Base-by-base conservation (phyloP, 163 green algal genomes). In the Scenedesmus sp. region DNA sequence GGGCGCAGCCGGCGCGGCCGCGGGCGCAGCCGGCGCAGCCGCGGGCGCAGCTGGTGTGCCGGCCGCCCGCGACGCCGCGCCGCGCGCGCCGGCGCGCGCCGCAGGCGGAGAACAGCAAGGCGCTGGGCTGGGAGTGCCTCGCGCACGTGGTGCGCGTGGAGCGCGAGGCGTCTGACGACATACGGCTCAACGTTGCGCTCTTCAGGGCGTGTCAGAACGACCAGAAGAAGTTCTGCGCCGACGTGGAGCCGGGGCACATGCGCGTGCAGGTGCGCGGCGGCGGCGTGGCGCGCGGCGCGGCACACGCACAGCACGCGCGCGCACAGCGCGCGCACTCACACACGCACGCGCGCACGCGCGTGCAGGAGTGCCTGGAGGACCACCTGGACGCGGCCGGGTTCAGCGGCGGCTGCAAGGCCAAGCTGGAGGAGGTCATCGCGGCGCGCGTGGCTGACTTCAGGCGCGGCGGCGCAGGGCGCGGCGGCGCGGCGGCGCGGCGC, bases 341-440 rank as follows among this genome's bases (percentile, higher is more conserved):
- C n/a, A n/a, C n/a, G n/a, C n/a, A n/a, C n/a, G n/a, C n/a, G n/a
- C n/a, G n/a, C n/a, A n/a, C n/a, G n/a, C n/a, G n/a, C 26, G 24
- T 67, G 42, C 83, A 91, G 78, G 83, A 92, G 71, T 90, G 87
- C 79, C 69, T 89, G 24, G 85, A 89, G 74, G 87, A 91, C 63
- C 75, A 88, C 31, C 85, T 86, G 26, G 82, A 90, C 1, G 83
- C 92, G 51, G 28, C 62, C 7, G 84, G 85, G 20, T 94, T 95
- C 45, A 85, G 78, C 20, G 64, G 80, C 11, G 83, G 85, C 22
- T 95, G 89, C 86, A 93, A 91, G 79, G 53, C 73, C 4, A 74
- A 87, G 62, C 84, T 95, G 31, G 88, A 93, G 33, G 75, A 83
- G n/a, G 80, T 92, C 60, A 90, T 95, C 69, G 87, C 86, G 42